Base-by-base conservation (phyloP, 1,139 yeast genomes). In the Barnettozyma hawaiiensis region DNA sequence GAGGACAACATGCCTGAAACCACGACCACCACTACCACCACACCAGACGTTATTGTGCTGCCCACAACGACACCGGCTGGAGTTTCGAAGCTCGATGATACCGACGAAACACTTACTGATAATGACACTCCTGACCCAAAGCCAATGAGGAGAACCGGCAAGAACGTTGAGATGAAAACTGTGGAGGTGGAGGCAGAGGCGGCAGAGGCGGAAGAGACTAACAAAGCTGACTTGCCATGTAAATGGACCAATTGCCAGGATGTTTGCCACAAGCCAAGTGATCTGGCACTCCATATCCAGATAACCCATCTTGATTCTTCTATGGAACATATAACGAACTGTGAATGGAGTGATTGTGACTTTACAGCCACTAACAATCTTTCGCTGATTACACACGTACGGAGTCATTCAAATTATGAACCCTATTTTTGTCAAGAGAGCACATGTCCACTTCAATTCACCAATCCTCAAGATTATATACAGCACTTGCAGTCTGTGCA, bases 401-500 rank as follows among this genome's bases (percentile, higher is more conserved):
- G 86, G 41, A 69, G 77, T 2, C 90, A 82, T 57, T 76, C 85
- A 0, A 81, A 84, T 0, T 85, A 80, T 53, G 73, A 73, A 51
- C 85, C 85, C 26, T 80, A 76, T 54, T 76, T 71, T 50, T 84
- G 94, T 57, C 71, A 79, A 0, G 68, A 81, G 12, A 87, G 87
- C 1, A 87, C 81, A 53, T 84, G 92, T 61, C 76, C 73, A 45
- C 71, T 76, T 47, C 72, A 71, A 41, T 81, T 81, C 54, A 70
- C 77, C 1, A 60, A 81, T 44, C 67, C 80, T 1, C 85, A 78
- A 49, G 84, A 81, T 1, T 64, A 84, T 48, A 73, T 81, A 12
- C 73, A 76, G 53, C 92, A 84, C 58, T 68, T 81, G 42, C 70
- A 78, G 40, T 73, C 79, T 0, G 81, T 73, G 2, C 89, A 81